Conservation (phyloP, 2,329 filamentous ascomycete species). For the Aspergillus japonicus region DNA sequence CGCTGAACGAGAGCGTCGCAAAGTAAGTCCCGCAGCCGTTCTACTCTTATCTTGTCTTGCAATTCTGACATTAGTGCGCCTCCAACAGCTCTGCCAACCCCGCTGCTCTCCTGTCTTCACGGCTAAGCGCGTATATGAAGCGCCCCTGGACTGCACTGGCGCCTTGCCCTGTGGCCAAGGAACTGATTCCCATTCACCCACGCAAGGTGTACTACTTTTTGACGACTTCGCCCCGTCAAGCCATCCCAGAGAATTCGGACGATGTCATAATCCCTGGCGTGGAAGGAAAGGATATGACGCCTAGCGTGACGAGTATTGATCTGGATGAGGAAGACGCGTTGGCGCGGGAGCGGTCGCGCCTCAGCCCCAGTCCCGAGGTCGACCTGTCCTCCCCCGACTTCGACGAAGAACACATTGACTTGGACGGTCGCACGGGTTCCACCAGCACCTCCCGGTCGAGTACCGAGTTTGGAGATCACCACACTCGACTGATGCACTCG, state of each 20-base stretch:
- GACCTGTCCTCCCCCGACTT: constrained; percentile 86
- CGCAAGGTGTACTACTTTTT: constrained; percentile 96
- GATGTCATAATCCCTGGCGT: constrained; percentile 51
- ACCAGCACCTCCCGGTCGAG: constrained; percentile 50
- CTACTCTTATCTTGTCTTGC: constrained; percentile 6
- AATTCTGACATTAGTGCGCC: constrained; percentile 23
- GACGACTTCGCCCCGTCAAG: constrained; percentile 79
- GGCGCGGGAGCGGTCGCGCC: constrained; percentile 58
- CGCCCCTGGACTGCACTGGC: constrained; percentile 74
- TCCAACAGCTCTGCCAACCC: constrained; percentile 82
- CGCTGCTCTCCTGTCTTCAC: constrained; percentile 90
- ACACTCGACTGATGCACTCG: constrained; percentile 60
- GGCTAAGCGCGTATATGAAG: constrained; percentile 85
- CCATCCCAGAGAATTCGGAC: constrained; percentile 67
- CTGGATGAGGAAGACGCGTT: constrained; percentile 69
- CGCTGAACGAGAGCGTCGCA: constrained; percentile 77
- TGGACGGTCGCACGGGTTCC: constrained; percentile 58
- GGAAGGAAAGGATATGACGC: constrained; percentile 69
- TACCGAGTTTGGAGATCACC: constrained; percentile 57
- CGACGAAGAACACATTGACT: constrained; percentile 64
- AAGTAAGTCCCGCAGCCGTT: constrained; percentile 64
- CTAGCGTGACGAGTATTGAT: constrained; percentile 73
- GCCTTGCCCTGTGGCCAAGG: constrained; percentile 87
- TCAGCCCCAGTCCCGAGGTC: constrained; percentile 90
- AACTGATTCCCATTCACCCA: constrained; percentile 87